phyloP scores from a whole-genome alignment of 176 grass and related monocot species.

The Musa acuminata region DNA sequence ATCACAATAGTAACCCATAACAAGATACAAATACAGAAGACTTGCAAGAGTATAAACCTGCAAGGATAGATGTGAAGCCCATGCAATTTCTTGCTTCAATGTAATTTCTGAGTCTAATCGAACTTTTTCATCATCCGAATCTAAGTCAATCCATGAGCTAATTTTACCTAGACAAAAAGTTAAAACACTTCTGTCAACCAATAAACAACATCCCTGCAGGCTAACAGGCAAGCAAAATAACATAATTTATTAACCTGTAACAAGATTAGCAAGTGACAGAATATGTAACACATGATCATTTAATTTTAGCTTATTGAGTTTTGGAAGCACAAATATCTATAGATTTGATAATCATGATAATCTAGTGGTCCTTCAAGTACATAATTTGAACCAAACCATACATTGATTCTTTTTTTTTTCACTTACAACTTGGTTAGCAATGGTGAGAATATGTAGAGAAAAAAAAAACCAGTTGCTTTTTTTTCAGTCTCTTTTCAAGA shows the following conservation, averaged over 20 bases:
- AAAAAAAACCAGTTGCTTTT: too few relatives aligned
- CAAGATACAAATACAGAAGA: not conserved
- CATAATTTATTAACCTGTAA: not conserved
- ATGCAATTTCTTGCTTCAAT: constrained; percentile 87
- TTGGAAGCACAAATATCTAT: not conserved
- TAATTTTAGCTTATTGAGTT: not conserved
- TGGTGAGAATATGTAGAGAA: too few relatives aligned
- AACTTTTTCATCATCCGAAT: constrained; percentile 68
- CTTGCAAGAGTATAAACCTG: constrained; percentile 33
- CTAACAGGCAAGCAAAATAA: not conserved
- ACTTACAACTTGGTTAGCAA: too few relatives aligned
- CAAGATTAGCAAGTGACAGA: not conserved
- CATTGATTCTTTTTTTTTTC: not conserved
- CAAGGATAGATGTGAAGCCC: constrained; percentile 92
- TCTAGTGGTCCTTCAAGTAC: not conserved
- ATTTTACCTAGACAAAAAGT: constrained; percentile 37
- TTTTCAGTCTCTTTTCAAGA: too few relatives aligned
- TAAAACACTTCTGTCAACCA: not conserved
- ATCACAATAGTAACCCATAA: not conserved
- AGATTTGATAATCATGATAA: not conserved
- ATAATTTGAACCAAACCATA: not conserved
- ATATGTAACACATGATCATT: not conserved
- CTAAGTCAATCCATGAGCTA: constrained; percentile 90
- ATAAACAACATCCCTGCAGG: not conserved
- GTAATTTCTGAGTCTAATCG: constrained; percentile 67